These are phyloP conservation scores for Zygnema circumcarinatum DNA, from an alignment of 139 green algal genomes.

Conservation along the genomic window DNA sequence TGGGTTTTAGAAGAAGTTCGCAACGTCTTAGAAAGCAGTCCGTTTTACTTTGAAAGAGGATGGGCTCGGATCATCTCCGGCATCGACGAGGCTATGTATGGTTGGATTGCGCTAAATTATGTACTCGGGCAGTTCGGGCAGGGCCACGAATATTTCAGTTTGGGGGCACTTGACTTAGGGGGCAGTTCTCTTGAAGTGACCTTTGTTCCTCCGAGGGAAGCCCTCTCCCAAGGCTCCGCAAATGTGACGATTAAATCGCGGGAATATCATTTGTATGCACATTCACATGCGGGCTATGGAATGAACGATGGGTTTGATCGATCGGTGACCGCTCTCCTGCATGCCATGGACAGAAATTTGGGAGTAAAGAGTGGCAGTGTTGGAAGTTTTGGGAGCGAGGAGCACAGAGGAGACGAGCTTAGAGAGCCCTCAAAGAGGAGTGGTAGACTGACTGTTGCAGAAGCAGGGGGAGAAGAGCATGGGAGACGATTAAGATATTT, in stretches of 20 bases:
- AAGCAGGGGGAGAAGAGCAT: background rate
- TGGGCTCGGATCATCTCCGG: conserved; percentile 84
- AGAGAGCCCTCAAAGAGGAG: background rate
- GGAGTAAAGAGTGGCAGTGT: background rate
- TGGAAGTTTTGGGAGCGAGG: conserved; percentile 5
- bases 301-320: conserved; percentile 58
- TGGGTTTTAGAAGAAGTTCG: conserved; percentile 64
- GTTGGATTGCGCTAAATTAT: conserved; percentile 63
- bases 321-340: conserved; percentile 2
- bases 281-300: conserved; percentile 50
- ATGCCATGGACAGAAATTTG: background rate
- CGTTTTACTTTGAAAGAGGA: conserved; percentile 70
- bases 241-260: conserved; percentile 1
- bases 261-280: conserved; percentile 31
- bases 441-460: background rate
- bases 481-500: too few relatives aligned
- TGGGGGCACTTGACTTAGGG: conserved; percentile 38
- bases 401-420: background rate
- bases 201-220: conserved; percentile 33
- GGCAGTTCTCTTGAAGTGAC: conserved; percentile 57
- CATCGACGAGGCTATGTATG: conserved; percentile 82
- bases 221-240: background rate
- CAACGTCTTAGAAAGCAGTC: conserved; percentile 53
- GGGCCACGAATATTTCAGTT: background rate
- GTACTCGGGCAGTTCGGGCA: conserved; percentile 2